Base-by-base conservation (phyloP, 2,329 filamentous ascomycete species). In the Talaromyces albobiverticillius region DNA sequence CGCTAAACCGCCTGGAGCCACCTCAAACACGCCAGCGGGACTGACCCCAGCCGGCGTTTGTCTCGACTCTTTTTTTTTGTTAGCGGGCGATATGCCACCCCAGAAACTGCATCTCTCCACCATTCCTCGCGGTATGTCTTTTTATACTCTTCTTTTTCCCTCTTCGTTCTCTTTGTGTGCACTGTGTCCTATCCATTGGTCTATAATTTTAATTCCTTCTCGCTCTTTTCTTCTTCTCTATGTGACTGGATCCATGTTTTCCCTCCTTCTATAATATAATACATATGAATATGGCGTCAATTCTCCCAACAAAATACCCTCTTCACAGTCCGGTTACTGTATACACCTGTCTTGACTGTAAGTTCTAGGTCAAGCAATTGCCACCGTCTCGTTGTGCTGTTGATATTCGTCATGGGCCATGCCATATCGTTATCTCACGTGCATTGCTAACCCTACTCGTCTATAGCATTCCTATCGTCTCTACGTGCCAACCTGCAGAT, bases 401-500 rank as follows among this genome's bases (percentile, higher is more conserved):
- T 6, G 26, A 29, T 29, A n/a, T n/a, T n/a, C n/a, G n/a, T n/a
- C n/a, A n/a, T n/a, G n/a, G n/a, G n/a, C n/a, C n/a, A n/a, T n/a
- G n/a, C n/a, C n/a, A n/a, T n/a, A n/a, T n/a, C n/a, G n/a, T n/a
- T n/a, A n/a, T 4, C 16, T 10, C 13, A 14, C 7, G 11, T 34
- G 8, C 4, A 10, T 11, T 31, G 29, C 9, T 10, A 10, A 9
- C 4, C 31, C 14, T 32, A 13, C 14, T 32, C 38, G 16, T 4
- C 3, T 1, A 29, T 71, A 94, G 89, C 89, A 23, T 94, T 94
- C 76, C 87, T 94, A 72, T 87, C 85, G 53, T 93, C 90, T 62
- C 80, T 94, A 14, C 85, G 88, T 61, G 88, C 88, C 59, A 94
- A 94, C 66, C 82, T 94, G 53, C 85, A 86, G 62, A 84, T 93